A percentile compares a stretch with the other conserved stretches of the same genome.
Conservation (phyloP, 805 yeast species). For the Ogataea polymorpha region DNA sequence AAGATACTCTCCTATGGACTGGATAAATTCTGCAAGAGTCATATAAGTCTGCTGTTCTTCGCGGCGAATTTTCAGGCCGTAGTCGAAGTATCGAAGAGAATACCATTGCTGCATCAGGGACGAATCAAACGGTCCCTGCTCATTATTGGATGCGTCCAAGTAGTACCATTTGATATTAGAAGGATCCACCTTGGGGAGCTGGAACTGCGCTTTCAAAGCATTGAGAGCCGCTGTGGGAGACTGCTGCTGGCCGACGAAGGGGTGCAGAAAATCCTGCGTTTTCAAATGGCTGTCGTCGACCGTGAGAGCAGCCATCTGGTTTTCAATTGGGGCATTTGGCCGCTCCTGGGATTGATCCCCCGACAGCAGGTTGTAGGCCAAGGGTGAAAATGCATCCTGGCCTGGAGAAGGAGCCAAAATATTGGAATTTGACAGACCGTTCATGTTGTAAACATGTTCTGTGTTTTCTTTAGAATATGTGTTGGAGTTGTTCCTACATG, state of each 20-base stretch:
- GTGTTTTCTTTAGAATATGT: constrained; percentile 2
- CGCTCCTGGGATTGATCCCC: neutral
- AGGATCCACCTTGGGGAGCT: constrained; percentile 18
- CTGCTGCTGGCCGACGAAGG: constrained; percentile 3
- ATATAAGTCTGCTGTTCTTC: constrained; percentile 49
- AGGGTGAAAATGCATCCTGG: constrained; percentile 1
- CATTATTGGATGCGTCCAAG: constrained; percentile 63
- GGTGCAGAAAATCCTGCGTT: constrained; percentile 2
- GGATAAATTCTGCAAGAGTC: constrained; percentile 53
- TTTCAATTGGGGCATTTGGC: neutral
- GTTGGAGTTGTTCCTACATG: constrained; percentile 7
- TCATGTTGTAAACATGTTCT: constrained; percentile 2
- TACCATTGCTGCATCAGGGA: constrained; percentile 78
- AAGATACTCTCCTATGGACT: constrained; percentile 43
- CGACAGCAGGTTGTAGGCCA: neutral
- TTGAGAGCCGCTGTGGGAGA: constrained; percentile 7
- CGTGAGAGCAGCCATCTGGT: constrained; percentile 5
- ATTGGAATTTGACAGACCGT: neutral
- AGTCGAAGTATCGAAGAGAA: constrained; percentile 52
- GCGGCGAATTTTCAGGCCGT: constrained; percentile 55
- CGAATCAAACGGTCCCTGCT: constrained; percentile 83
- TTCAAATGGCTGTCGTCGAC: constrained; percentile 8
- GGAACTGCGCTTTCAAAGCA: constrained; percentile 6
- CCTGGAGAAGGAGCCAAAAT: neutral
- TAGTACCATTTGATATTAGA: constrained; percentile 62